Conservation (phyloP, 768 basidiomycete genomes). For the Lepiota brunneoincarnata region DNA sequence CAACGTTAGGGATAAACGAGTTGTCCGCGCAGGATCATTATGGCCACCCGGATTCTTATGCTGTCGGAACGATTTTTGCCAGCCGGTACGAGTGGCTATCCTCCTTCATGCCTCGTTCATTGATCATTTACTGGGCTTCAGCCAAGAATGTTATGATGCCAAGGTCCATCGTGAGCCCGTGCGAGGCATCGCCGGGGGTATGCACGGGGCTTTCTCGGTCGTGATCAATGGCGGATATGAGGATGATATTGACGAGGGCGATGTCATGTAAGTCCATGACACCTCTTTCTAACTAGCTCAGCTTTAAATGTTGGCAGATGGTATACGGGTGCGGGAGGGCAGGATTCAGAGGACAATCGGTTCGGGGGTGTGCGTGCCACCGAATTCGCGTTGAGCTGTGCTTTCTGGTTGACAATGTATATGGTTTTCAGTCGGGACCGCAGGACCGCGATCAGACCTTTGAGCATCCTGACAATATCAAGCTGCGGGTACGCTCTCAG, state of each 20-base stretch:
- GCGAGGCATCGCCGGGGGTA: slow-evolving; percentile 35
- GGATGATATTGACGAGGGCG: slow-evolving; percentile 39
- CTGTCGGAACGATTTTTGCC: slow-evolving; percentile 2
- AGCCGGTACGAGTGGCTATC: neutral
- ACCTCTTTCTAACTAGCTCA: neutral
- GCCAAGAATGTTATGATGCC: slow-evolving; percentile 22
- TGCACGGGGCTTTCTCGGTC: slow-evolving; percentile 38
- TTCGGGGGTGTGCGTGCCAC: neutral
- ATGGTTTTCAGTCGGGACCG: slow-evolving; percentile 7
- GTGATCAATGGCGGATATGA: slow-evolving; percentile 38
- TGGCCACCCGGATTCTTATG: slow-evolving; percentile 6
- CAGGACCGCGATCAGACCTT: slow-evolving; percentile 34
- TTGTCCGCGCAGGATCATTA: slow-evolving; percentile 4
- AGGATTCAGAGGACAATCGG: neutral
- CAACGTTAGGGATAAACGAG: neutral
- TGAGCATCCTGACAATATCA: slow-evolving; percentile 30
- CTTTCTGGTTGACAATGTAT: slow-evolving; percentile 16
- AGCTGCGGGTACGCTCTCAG: slow-evolving; percentile 16
- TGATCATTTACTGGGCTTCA: slow-evolving; percentile 9
- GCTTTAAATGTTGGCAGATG: slow-evolving; percentile 18
- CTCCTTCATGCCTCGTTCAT: neutral
- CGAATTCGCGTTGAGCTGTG: neutral
- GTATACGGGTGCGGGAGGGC: slow-evolving; percentile 41
- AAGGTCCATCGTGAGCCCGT: slow-evolving; percentile 25
- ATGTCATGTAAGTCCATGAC: slow-evolving; percentile 30